A percentile compares a stretch with the other conserved stretches of the same genome.
These are phyloP conservation scores for Cudoniella acicularis DNA, from an alignment of 495 filamentous ascomycete species.

Conservation along the genomic window DNA sequence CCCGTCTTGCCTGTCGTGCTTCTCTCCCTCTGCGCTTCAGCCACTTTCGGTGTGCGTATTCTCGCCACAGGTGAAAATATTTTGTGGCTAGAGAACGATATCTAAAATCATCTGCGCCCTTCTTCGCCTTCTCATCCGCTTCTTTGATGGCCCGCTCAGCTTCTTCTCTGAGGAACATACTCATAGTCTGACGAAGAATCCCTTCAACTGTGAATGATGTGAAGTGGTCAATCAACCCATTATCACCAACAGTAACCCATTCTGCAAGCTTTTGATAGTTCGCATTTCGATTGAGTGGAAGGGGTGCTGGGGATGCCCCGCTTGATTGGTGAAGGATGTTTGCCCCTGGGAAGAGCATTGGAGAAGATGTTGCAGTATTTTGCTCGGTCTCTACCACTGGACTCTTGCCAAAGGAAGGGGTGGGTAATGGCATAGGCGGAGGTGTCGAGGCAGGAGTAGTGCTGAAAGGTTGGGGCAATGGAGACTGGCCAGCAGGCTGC, in stretches of 20 bases:
- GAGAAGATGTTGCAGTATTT: too few relatives aligned
- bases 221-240: constrained; percentile 28
- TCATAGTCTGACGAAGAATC: constrained; percentile 30
- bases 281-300: neutral
- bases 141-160: constrained; percentile 34
- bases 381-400: too few relatives aligned
- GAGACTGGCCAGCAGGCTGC: too few relatives aligned
- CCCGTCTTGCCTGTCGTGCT: constrained; percentile 16
- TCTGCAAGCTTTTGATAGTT: constrained; percentile 7
- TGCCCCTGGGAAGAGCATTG: neutral
- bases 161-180: constrained; percentile 33
- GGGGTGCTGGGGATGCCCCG: neutral
- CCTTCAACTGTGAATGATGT: constrained; percentile 30
- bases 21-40: constrained; percentile 19
- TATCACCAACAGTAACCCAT: constrained; percentile 21
- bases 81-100: constrained; percentile 39
- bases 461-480: too few relatives aligned
- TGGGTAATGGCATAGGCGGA: too few relatives aligned
- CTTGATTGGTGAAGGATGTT: neutral
- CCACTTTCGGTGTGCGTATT: constrained; percentile 28
- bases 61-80: constrained; percentile 46
- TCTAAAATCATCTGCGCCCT: constrained; percentile 31
- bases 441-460: too few relatives aligned
- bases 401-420: too few relatives aligned
- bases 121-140: constrained; percentile 33